phyloP scores from a whole-genome alignment of 192 early-diverging fungal species.

The Haplosporangium gracile region DNA sequence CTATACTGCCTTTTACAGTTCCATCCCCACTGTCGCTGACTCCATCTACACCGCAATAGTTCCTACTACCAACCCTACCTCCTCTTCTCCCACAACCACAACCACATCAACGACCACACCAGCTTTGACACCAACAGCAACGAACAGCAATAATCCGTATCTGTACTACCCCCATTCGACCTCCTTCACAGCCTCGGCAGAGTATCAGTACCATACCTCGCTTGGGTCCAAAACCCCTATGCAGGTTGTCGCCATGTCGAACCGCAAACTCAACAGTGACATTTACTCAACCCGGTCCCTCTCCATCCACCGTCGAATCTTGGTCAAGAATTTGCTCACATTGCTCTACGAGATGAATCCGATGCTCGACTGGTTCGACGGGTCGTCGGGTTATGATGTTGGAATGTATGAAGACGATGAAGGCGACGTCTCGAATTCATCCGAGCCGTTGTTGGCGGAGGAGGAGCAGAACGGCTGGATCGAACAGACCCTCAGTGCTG shows the following conservation, averaged over 20 bases:
- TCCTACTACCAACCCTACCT: background rate
- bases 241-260: slow-evolving; percentile 35
- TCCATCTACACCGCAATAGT: background rate
- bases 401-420: background rate
- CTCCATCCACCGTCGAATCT: slow-evolving; percentile 37
- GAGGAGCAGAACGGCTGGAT: slow-evolving; percentile 13
- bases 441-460: background rate
- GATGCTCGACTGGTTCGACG: slow-evolving; percentile 27
- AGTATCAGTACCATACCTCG: slow-evolving; percentile 14
- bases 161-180: background rate
- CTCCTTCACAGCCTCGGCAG: background rate
- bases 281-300: slow-evolving; percentile 29
- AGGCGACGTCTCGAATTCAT: background rate
- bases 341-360: slow-evolving; percentile 27
- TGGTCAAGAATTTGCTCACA: slow-evolving; percentile 43
- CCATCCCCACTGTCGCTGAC: slow-evolving; percentile 3
- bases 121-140: background rate
- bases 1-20: slow-evolving; percentile 18
- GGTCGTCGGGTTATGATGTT: slow-evolving; percentile 4
- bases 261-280: slow-evolving; percentile 44
- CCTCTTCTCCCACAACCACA: background rate
- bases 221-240: slow-evolving; percentile 10
- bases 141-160: background rate
- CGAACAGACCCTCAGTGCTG: slow-evolving; percentile 16
- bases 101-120: background rate